These are phyloP conservation scores for Pleurotus tuoliensis DNA, from an alignment of 768 basidiomycete species.

Conservation along the genomic window DNA sequence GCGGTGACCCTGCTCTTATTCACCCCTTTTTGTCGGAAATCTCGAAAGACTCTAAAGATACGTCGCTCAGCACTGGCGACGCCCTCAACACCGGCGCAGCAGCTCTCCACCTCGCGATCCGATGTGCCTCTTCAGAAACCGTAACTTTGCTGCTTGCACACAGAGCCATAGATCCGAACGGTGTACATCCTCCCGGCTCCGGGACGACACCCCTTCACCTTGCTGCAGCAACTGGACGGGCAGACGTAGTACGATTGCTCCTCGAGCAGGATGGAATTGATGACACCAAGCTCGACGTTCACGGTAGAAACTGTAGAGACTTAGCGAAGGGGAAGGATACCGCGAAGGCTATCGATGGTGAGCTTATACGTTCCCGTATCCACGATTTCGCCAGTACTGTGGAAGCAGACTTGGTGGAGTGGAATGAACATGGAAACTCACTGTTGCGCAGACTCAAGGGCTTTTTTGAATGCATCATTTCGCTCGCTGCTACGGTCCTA, in stretches of 20 bases:
- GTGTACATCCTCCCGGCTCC: slow-evolving; percentile 66
- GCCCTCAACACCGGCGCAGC: slow-evolving; percentile 63
- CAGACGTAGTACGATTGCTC: slow-evolving; percentile 70
- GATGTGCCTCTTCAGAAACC: slow-evolving; percentile 73
- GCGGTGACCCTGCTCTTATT: slow-evolving; percentile 73
- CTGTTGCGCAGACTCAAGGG: slow-evolving; percentile 61
- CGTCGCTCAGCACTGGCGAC: slow-evolving; percentile 33
- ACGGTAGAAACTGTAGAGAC: slow-evolving; percentile 67
- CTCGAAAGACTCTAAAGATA: slow-evolving; percentile 55
- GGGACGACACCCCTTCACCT: slow-evolving; percentile 73
- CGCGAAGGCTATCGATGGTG: slow-evolving; percentile 64
- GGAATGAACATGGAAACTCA: not conserved
- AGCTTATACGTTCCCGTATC: slow-evolving; percentile 10
- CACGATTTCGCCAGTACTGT: not conserved
- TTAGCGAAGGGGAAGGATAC: slow-evolving; percentile 70
- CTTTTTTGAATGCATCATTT: slow-evolving; percentile 70
- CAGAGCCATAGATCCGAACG: slow-evolving; percentile 77
- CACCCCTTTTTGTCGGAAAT: slow-evolving; percentile 81
- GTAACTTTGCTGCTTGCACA: slow-evolving; percentile 65
- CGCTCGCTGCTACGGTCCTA: slow-evolving; percentile 72
- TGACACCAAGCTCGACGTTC: slow-evolving; percentile 65
- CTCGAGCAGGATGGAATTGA: slow-evolving; percentile 79
- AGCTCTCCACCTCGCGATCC: slow-evolving; percentile 78
- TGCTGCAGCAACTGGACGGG: slow-evolving; percentile 63
- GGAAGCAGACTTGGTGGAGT: not conserved